Evolutionary conservation across 192 early-diverging fungal species (phyloP), one percentile per base, ranked within the genome.

Genomic region (Linnemannia exigua): DNA sequence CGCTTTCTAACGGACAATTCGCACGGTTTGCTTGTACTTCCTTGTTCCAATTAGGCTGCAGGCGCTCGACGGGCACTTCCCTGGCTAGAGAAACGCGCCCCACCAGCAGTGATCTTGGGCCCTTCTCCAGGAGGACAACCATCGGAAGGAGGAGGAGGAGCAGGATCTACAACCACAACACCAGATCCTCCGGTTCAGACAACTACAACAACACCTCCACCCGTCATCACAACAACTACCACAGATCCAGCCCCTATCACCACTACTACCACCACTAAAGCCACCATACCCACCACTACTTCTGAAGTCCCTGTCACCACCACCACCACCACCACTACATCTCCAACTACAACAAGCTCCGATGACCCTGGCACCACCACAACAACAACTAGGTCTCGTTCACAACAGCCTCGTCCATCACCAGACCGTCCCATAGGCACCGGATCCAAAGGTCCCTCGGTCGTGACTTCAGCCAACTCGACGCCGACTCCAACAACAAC

Each of bases 401-500:
- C 68, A 52, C 37, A 15, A 22, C n/a, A 67, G 2, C 15, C 67
- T 19, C 76, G n/a, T 25, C n/a, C 37, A 22, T n/a, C 75, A 35
- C 54, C 67, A 17, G 31, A 28, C 3, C 33, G 37, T 9, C 66
- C 66, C 3, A 46, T 38, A 22, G 35, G 50, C 17, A 36, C 51
- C 50, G 75, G 46, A 46, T 28, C 70, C 70, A 71, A 11, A 28
- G 38, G 44, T 8, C 70, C 76, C 28, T 38, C 67, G n/a, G 16
- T 15, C 3, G 38, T 44, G 47, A 46, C 16, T 36, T 22, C 74
- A 2, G 9, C 77, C 50, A 79, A 15, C 35, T 50, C 77, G 22
- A 72, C 77, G 25, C n/a, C n/a, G 2, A 12, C 74, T 0, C 70
- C 84, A 36, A 86, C 79, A 16, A 6, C 70, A 11, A 76, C 77